A percentile compares a stretch with the other conserved stretches of the same genome.
phyloP scores from a whole-genome alignment of 257 asterid species.

The Solanum arcanum region DNA sequence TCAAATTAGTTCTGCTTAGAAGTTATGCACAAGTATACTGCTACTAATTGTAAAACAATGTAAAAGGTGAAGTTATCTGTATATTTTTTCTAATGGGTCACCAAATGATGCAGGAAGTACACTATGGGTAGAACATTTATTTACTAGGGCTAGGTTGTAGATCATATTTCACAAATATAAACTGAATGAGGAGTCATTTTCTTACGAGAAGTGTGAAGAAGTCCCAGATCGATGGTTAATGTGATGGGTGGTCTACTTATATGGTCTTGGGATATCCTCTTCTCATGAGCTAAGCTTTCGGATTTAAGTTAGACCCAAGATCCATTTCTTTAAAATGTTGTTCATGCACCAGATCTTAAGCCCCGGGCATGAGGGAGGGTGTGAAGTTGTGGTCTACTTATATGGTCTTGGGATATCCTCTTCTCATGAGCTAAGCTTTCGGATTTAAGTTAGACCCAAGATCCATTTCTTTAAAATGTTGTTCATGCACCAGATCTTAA shows the following conservation, averaged over 20 bases:
- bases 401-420: neutral
- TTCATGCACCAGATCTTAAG: neutral
- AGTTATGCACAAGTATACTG: neutral
- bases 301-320: neutral
- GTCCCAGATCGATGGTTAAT: neutral
- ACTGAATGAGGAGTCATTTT: neutral
- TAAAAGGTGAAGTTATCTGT: neutral
- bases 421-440: neutral
- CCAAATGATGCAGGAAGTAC: neutral
- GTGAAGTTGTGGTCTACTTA: neutral
- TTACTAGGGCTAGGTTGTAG: neutral
- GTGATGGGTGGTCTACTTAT: neutral
- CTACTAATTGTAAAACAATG: neutral
- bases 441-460: neutral
- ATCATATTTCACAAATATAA: neutral
- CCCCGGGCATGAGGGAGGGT: neutral
- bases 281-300: neutral
- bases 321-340: neutral
- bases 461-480: neutral
- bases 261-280: neutral
- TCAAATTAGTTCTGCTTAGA: neutral
- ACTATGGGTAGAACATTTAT: neutral
- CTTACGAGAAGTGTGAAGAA: neutral
- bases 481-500: neutral
- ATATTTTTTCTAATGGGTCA: neutral